These are phyloP conservation scores for Fraxinus floribunda DNA, from an alignment of 305 asterid genomes.

Conservation along the genomic window DNA sequence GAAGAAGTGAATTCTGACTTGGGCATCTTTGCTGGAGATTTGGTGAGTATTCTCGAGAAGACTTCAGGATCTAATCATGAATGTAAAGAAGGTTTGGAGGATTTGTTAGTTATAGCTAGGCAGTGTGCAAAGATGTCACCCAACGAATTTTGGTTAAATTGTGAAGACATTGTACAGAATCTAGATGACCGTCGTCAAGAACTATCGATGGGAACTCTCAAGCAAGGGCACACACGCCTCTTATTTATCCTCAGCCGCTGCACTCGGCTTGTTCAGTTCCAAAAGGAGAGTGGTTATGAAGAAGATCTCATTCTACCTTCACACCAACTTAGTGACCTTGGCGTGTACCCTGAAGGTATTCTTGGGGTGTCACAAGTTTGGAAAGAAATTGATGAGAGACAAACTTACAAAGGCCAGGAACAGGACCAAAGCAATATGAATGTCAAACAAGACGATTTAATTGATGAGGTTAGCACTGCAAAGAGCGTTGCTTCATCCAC, in stretches of 20 bases:
- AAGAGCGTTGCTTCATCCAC: slow-evolving; percentile 69
- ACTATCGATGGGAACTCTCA: slow-evolving; percentile 68
- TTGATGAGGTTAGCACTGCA: slow-evolving; percentile 66
- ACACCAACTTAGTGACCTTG: slow-evolving; percentile 89
- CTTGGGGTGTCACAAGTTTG: slow-evolving; percentile 31
- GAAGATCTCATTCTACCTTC: slow-evolving; percentile 62
- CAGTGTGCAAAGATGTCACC: slow-evolving; percentile 85
- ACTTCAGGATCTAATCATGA: slow-evolving; percentile 68
- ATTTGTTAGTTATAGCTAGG: slow-evolving; percentile 74
- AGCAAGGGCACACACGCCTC: slow-evolving; percentile 90
- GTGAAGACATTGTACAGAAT: slow-evolving; percentile 90
- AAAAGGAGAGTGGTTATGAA: slow-evolving; percentile 86
- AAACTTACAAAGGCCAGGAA: slow-evolving; percentile 37
- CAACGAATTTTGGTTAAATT: slow-evolving; percentile 79
- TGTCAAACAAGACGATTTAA: slow-evolving; percentile 41
- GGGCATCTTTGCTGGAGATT: slow-evolving; percentile 85
- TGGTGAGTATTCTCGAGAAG: slow-evolving; percentile 79
- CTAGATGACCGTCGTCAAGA: slow-evolving; percentile 96
- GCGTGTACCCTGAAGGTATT: slow-evolving; percentile 68
- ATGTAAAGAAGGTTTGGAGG: slow-evolving; percentile 72
- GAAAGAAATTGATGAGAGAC: slow-evolving; percentile 37
- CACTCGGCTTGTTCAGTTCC: slow-evolving; percentile 92
- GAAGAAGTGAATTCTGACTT: slow-evolving; percentile 86
- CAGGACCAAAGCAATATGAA: slow-evolving; percentile 34
- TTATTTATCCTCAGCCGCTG: slow-evolving; percentile 92